Evolutionary conservation across 208 protist species (phyloP).

Genomic region (Trypanosoma congolense): DNA sequence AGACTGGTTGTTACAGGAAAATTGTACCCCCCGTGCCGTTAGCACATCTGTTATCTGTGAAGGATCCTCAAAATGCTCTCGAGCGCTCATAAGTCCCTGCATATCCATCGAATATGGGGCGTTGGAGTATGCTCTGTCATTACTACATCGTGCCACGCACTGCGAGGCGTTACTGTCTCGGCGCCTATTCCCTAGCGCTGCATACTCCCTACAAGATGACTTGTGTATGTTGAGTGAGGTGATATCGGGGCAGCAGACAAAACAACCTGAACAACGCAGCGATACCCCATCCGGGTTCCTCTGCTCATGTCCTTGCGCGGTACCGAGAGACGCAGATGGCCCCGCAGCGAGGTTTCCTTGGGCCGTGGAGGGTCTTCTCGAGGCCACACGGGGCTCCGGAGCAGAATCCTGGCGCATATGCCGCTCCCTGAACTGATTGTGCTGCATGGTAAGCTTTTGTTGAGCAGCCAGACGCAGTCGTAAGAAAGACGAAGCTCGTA

Average conservation of each 20-base stretch:
- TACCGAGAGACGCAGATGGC: too few relatives aligned
- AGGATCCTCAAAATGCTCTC: background rate
- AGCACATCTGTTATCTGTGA: background rate
- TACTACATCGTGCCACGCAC: background rate
- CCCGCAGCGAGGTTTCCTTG: too few relatives aligned
- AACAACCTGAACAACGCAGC: constrained; percentile 1
- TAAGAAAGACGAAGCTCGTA: constrained; percentile 63
- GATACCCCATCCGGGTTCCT: background rate
- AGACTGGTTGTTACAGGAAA: background rate
- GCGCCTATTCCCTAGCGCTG: background rate
- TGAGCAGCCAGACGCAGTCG: constrained; percentile 53
- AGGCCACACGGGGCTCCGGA: too few relatives aligned
- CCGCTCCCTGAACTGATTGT: constrained; percentile 34
- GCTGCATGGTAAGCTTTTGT: constrained; percentile 57
- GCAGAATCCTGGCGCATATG: background rate
- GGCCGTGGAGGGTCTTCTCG: too few relatives aligned
- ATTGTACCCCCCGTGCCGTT: background rate
- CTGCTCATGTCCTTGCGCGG: background rate
- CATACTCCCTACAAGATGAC: constrained; percentile 4
- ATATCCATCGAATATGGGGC: background rate
- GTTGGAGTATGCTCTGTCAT: background rate
- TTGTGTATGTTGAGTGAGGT: background rate
- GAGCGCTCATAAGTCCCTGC: too few relatives aligned
- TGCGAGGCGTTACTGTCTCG: background rate
- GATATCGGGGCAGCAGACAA: background rate